Percentiles rank a stretch among this genome's conserved stretches.
These are phyloP conservation scores for Linnemannia zychae DNA, from an alignment of 192 early-diverging fungal genomes.

Conservation along the genomic window DNA sequence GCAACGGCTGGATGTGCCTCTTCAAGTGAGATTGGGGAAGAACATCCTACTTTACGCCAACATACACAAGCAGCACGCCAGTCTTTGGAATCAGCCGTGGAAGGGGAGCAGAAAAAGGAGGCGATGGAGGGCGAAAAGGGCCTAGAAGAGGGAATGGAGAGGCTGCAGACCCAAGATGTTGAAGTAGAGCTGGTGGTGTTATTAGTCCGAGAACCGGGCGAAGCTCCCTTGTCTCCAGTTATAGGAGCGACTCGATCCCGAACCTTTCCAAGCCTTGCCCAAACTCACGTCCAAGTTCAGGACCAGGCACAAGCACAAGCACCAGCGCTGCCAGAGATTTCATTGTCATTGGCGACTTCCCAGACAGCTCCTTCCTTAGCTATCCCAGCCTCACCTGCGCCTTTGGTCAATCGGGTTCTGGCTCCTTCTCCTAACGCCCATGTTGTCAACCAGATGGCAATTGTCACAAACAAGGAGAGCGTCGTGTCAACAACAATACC, in stretches of 20 bases:
- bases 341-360: background rate
- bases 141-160: background rate
- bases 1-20: background rate
- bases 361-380: background rate
- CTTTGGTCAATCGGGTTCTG: background rate
- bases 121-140: background rate
- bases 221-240: slow-evolving; percentile 5
- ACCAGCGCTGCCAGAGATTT: background rate
- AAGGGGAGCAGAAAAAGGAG: background rate
- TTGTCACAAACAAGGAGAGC: background rate
- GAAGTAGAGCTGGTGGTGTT: slow-evolving; percentile 17
- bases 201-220: slow-evolving; percentile 15
- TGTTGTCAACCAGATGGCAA: background rate
- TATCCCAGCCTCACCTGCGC: background rate
- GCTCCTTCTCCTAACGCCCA: background rate
- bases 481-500: background rate
- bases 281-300: background rate
- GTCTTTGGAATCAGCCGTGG: slow-evolving; percentile 9
- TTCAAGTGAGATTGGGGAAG: background rate
- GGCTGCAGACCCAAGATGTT: background rate
- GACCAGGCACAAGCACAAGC: background rate
- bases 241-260: background rate
- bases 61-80: background rate
- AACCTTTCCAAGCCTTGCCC: background rate
- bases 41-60: background rate